These are phyloP conservation scores for Bromus sterilis DNA, from an alignment of 176 grass and related monocot genomes.

Conservation along the genomic window DNA sequence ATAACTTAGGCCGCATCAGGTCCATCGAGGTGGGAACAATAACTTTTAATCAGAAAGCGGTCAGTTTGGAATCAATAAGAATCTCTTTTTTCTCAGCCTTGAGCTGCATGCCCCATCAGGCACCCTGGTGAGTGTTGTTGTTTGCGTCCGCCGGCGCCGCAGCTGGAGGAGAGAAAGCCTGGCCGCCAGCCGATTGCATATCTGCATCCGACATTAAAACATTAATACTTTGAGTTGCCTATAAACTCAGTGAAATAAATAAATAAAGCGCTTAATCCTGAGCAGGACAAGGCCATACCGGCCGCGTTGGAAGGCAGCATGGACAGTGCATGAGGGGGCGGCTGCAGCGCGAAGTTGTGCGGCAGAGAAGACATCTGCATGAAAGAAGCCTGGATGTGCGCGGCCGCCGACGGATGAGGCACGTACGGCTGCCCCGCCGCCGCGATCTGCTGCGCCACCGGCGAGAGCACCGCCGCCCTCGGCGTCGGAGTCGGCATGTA, in stretches of 20 bases:
- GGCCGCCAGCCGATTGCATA: conserved; percentile 2
- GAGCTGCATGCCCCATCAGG: neutral
- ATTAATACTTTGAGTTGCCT: neutral
- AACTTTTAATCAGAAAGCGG: neutral
- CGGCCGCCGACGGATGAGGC: conserved; percentile 32
- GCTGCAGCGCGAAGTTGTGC: conserved; percentile 49
- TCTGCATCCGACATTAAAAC: neutral
- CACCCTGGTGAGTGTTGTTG: neutral
- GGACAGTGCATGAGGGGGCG: conserved; percentile 25
- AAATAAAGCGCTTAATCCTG: too few species aligned
- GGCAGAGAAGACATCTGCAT: conserved; percentile 24
- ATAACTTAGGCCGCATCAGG: conserved; percentile 42
- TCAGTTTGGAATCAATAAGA: conserved; percentile 3
- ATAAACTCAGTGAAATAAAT: neutral
- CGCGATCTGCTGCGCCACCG: conserved; percentile 16
- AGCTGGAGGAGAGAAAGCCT: conserved; percentile 13
- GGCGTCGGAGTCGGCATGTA: conserved; percentile 40
- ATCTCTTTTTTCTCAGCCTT: neutral
- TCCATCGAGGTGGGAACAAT: conserved; percentile 10
- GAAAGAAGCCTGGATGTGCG: conserved; percentile 39
- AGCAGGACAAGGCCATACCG: neutral
- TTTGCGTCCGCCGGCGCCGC: neutral
- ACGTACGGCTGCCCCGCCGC: conserved; percentile 17
- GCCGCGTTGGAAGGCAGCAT: conserved; percentile 22
- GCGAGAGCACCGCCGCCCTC: conserved; percentile 1